Evolutionary conservation across 2,329 filamentous ascomycete genomes (phyloP).

Genomic region (Phialophora tarda): DNA sequence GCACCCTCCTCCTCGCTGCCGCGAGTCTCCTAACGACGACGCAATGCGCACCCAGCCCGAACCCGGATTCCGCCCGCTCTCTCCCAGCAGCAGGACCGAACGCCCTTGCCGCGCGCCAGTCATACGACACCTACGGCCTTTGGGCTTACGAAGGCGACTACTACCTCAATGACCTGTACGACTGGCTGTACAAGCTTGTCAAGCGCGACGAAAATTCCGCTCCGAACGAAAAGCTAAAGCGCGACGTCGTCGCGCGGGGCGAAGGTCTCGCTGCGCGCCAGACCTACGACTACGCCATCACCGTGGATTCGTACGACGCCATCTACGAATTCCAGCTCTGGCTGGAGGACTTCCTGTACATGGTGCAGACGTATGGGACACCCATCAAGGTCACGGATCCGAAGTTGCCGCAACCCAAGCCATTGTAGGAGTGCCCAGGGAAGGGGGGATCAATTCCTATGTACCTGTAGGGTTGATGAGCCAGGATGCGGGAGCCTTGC

Average conservation of each 20-base stretch:
- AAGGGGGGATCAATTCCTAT: too few relatives aligned
- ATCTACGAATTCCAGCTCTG: neutral
- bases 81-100: too few relatives aligned
- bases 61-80: neutral
- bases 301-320: constrained; percentile 2
- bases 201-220: neutral
- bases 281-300: neutral
- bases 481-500: neutral
- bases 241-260: neutral
- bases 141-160: neutral
- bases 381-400: neutral
- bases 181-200: neutral
- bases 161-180: constrained; percentile 3
- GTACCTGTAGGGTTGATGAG: neutral
- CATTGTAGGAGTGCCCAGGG: neutral
- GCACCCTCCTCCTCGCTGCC: neutral
- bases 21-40: neutral
- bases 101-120: neutral
- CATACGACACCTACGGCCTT: neutral
- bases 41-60: neutral
- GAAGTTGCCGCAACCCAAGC: neutral
- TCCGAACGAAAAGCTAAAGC: neutral
- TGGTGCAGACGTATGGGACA: neutral
- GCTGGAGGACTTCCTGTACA: neutral
- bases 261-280: neutral